Percentiles rank a stretch among this genome's conserved stretches.
Conservation (phyloP, 805 yeast species). For the Nakazawaea sp. region DNA sequence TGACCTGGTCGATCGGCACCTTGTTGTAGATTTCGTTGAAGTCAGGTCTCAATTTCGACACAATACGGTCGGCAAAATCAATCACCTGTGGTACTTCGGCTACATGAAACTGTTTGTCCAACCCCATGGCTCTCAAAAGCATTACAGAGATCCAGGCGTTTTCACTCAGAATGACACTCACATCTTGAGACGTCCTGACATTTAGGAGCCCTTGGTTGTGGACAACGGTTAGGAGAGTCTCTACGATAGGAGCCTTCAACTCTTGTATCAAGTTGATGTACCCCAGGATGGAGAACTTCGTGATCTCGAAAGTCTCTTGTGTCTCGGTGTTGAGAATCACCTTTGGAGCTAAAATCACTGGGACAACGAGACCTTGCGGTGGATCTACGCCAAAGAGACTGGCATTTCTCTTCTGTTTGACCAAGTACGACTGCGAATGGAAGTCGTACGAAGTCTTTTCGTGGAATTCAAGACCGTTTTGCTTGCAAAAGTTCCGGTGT, state of each 20-base stretch:
- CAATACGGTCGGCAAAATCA: constrained; percentile 2
- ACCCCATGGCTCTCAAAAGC: constrained; percentile 1
- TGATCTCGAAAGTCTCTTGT: constrained; percentile 2
- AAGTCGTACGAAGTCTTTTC: neutral
- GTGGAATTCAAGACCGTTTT: neutral
- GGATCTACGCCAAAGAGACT: neutral
- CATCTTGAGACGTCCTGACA: neutral
- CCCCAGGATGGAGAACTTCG: constrained; percentile 1
- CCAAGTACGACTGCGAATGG: neutral
- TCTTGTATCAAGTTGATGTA: constrained; percentile 5
- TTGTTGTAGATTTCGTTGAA: constrained; percentile 6
- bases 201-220: neutral
- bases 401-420: neutral
- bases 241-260: constrained; percentile 1
- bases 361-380: neutral
- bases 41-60: constrained; percentile 9
- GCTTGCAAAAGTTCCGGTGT: constrained; percentile 1
- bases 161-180: neutral
- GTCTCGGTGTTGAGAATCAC: neutral
- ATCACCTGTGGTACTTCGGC: constrained; percentile 3
- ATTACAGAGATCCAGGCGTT: constrained; percentile 1
- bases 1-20: constrained; percentile 3
- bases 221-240: neutral
- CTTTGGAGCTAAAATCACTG: constrained; percentile 5
- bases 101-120: neutral